Base-by-base conservation (phyloP, 164 flowering plant species). In the Brasenia schreberi region DNA sequence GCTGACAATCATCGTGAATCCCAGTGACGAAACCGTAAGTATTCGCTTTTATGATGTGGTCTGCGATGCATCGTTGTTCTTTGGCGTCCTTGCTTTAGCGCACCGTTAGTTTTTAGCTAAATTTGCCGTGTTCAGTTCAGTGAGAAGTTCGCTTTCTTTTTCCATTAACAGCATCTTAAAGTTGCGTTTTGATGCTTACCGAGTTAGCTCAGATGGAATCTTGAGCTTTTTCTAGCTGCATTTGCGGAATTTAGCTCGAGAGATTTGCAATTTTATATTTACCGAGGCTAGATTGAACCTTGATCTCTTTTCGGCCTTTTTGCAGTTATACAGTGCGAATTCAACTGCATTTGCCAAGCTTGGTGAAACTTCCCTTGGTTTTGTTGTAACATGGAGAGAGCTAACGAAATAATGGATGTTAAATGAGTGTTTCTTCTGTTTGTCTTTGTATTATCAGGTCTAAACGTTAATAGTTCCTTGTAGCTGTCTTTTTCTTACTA, bases 21-120 rank as follows among this genome's bases (percentile, higher is more conserved):
- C 80, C 5, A 74, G 71, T 42, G 70, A 78, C 42, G 78, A 78
- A 59, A 72, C 71, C 1, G 80, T 78, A 68, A 68, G 76, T 69
- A 33, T 67, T 33, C n/a, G 19, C 16, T 60, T 60, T 19, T 60
- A n/a, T 6, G 10, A 9, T 17, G 9, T 1, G 27, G 5, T 9
- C 27, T 60, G 19, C 10, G 4, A 7, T 60, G 27, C 19, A 60
- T 60, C n/a, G 63, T 60, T 6, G 19, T 7, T 60, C n/a, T 19
- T 60, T 11, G 19, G 9, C 19, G 19, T 17, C 16, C 7, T 17
- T 60, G 63, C 11, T 7, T 60, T 23, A n/a, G 63, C 11, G n/a
- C 7, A 17, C 27, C n/a, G 19, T n/a, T 60, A n/a, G 7, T n/a
- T 18, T 60, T 7, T 4, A 3, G 19, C 27, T 3, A 60, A 6